Conservation (phyloP, 2,329 filamentous ascomycete genomes). For the Sporothrix euskadiensis region DNA sequence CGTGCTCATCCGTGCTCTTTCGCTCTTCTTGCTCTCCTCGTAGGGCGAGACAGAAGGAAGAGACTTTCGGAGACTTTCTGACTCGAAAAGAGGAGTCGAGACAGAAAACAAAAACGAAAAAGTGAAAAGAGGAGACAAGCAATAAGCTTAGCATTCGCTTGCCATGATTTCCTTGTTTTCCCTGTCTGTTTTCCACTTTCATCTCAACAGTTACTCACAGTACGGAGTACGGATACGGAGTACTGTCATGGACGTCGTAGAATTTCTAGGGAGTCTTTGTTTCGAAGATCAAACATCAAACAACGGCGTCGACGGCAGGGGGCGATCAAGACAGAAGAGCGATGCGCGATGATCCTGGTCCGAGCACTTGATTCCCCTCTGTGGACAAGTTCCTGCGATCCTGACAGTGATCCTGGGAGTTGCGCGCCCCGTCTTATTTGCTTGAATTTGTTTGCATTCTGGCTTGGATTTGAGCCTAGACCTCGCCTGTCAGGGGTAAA, state of each 20-base stretch:
- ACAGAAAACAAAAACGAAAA: neutral
- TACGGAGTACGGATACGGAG: too few species aligned
- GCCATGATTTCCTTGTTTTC: neutral
- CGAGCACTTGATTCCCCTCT: neutral
- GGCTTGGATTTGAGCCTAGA: neutral
- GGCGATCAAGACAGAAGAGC: neutral
- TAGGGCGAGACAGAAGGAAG: neutral
- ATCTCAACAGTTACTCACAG: neutral
- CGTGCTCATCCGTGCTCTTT: neutral
- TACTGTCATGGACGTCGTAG: neutral
- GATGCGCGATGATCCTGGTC: neutral
- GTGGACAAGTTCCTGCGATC: neutral
- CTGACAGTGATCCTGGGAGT: neutral
- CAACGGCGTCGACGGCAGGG: constrained; percentile 5
- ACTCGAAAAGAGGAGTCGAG: neutral
- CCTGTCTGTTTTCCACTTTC: neutral
- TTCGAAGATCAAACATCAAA: constrained; percentile 24
- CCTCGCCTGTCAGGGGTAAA: constrained; percentile 9
- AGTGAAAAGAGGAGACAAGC: neutral
- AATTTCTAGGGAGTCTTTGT: neutral
- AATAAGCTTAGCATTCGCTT: neutral
- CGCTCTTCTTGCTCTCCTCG: neutral
- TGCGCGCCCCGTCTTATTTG: neutral
- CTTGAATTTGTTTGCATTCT: neutral
- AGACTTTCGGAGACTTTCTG: neutral